Evolutionary conservation across 73 alveolate species (phyloP).

Genomic region (Uronychia setigera): DNA sequence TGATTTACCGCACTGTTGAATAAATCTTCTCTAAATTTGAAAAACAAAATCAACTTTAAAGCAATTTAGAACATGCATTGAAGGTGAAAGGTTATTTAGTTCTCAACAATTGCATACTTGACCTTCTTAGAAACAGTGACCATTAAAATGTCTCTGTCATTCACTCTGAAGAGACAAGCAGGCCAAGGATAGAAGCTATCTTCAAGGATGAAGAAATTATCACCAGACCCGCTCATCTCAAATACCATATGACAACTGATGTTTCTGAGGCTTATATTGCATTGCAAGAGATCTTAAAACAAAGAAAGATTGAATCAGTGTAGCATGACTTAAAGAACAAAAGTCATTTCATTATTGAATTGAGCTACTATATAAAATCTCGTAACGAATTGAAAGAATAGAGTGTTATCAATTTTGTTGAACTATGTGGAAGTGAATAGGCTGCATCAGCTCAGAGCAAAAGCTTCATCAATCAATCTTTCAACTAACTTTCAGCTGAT

Average conservation of each 20-base stretch:
- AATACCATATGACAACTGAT: background rate
- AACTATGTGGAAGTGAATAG: background rate
- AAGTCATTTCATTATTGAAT: background rate
- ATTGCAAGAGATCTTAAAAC: background rate
- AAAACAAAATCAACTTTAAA: no score
- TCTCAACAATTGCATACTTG: background rate
- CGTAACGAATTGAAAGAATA: background rate
- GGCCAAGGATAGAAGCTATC: background rate
- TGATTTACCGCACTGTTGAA: background rate
- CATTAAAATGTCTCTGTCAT: no score
- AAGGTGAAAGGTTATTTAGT: background rate
- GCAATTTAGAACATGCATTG: background rate
- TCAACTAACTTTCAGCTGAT: background rate
- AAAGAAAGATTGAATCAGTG: background rate
- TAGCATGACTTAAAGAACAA: background rate
- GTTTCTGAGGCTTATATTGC: background rate
- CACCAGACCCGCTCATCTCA: background rate
- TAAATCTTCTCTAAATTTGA: background rate
- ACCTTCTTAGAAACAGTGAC: no score
- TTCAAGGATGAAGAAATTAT: background rate
- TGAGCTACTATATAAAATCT: background rate
- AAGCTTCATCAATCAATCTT: background rate
- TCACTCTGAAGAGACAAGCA: background rate
- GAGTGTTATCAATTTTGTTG: background rate
- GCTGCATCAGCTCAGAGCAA: background rate